phyloP scores from a whole-genome alignment of 352 stramenopile species.

The Globisporangium lucens region DNA sequence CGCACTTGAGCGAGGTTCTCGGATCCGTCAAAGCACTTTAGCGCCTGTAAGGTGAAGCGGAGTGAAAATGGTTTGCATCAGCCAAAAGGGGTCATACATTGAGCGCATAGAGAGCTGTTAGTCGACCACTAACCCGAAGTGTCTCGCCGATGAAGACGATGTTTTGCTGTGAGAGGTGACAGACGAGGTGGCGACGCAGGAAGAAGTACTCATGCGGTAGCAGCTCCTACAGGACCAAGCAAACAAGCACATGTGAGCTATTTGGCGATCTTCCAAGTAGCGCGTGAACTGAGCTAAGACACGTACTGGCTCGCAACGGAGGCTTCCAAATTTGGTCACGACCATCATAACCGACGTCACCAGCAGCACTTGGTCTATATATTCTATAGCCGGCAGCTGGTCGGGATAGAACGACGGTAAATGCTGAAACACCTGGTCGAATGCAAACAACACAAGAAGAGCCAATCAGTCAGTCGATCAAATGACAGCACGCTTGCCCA shows the following conservation, averaged over 20 bases:
- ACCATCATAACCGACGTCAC: slow-evolving; percentile 86
- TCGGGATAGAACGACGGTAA: slow-evolving; percentile 63
- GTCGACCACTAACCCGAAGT: slow-evolving; percentile 40
- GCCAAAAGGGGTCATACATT: not conserved
- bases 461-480: not conserved
- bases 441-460: slow-evolving; percentile 10
- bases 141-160: slow-evolving; percentile 64
- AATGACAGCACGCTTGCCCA: not conserved
- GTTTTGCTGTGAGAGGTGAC: slow-evolving; percentile 78
- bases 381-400: slow-evolving; percentile 65
- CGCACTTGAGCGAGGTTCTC: slow-evolving; percentile 67
- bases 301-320: slow-evolving; percentile 64
- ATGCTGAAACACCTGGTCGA: slow-evolving; percentile 62
- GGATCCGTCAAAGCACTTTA: slow-evolving; percentile 68
- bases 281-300: too few species aligned
- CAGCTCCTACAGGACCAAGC: slow-evolving; percentile 49
- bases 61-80: slow-evolving; percentile 7
- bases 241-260: not conserved
- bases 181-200: slow-evolving; percentile 77
- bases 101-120: not conserved
- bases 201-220: slow-evolving; percentile 91
- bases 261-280: too few species aligned
- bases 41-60: slow-evolving; percentile 33
- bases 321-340: slow-evolving; percentile 74
- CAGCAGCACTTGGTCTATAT: slow-evolving; percentile 79